phyloP scores from a whole-genome alignment of 495 filamentous ascomycete genomes.

The Penicillium turbatum region DNA sequence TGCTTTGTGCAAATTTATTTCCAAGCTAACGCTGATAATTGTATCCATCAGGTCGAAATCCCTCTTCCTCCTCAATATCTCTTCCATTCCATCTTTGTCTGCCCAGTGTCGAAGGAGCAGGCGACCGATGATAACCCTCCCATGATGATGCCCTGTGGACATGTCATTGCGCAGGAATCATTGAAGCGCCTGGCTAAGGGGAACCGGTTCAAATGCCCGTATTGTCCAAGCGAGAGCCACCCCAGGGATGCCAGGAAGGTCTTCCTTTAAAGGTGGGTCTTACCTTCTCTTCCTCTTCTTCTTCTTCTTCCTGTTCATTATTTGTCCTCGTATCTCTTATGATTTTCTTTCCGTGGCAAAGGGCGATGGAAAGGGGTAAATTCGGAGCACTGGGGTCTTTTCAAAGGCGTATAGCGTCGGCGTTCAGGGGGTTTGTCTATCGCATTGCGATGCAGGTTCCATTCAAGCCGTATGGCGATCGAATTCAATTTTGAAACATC shows the following conservation, averaged over 20 bases:
- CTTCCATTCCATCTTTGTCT: conserved; percentile 97
- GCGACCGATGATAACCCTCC: conserved; percentile 90
- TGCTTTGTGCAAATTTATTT: background rate
- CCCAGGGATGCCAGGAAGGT: conserved; percentile 73
- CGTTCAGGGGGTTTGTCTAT: conserved; percentile 1
- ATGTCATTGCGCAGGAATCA: conserved; percentile 85
- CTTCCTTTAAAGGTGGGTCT: conserved; percentile 39
- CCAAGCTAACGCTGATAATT: background rate
- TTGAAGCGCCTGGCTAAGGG: conserved; percentile 74
- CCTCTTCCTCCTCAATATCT: conserved; percentile 79
- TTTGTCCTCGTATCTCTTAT: background rate
- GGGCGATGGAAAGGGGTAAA: conserved; percentile 2
- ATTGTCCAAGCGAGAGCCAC: conserved; percentile 83
- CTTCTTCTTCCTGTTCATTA: background rate
- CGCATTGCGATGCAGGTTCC: background rate
- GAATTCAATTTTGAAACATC: background rate
- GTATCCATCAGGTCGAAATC: conserved; percentile 66
- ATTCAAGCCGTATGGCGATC: background rate
- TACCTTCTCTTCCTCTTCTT: background rate
- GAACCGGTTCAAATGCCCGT: conserved; percentile 86
- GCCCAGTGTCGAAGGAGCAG: conserved; percentile 93
- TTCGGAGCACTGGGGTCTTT: background rate
- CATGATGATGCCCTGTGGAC: conserved; percentile 97
- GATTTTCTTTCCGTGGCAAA: conserved; percentile 1
- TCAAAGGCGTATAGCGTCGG: conserved; percentile 5